Conservation (phyloP, 2,329 filamentous ascomycete species). For the Fusarium brevicatenulatum region DNA sequence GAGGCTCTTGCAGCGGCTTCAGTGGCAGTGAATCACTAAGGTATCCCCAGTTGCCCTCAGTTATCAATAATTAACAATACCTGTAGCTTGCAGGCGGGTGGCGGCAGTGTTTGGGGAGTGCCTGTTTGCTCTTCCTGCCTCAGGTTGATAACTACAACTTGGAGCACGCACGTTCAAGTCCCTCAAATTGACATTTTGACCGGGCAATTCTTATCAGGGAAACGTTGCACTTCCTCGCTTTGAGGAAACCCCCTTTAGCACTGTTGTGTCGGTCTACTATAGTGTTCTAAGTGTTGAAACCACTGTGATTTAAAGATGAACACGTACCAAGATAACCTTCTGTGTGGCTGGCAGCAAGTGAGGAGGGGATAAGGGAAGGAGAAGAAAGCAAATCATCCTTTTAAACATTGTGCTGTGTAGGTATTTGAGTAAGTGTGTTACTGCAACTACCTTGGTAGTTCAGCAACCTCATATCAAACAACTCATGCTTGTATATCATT, state of each 20-base stretch:
- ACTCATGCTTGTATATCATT: background rate
- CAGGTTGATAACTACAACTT: background rate
- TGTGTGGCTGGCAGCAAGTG: background rate
- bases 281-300: background rate
- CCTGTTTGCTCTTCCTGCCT: background rate
- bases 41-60: background rate
- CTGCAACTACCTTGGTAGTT: background rate
- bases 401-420: background rate
- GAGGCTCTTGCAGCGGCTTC: background rate
- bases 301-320: too few relatives aligned
- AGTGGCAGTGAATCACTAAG: conserved; percentile 20
- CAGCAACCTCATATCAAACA: background rate
- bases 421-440: background rate
- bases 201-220: background rate
- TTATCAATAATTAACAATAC: background rate
- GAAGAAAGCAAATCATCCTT: background rate
- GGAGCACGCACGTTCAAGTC: background rate
- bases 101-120: background rate
- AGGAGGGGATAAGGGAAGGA: too few relatives aligned
- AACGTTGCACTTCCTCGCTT: background rate
- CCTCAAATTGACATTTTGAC: background rate
- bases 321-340: background rate
- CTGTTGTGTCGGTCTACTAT: background rate
- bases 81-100: background rate
- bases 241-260: background rate